Evolutionary conservation across 768 basidiomycete genomes (phyloP), one percentile per base, ranked within the genome.

Genomic region (Fomitopsis pulvina): DNA sequence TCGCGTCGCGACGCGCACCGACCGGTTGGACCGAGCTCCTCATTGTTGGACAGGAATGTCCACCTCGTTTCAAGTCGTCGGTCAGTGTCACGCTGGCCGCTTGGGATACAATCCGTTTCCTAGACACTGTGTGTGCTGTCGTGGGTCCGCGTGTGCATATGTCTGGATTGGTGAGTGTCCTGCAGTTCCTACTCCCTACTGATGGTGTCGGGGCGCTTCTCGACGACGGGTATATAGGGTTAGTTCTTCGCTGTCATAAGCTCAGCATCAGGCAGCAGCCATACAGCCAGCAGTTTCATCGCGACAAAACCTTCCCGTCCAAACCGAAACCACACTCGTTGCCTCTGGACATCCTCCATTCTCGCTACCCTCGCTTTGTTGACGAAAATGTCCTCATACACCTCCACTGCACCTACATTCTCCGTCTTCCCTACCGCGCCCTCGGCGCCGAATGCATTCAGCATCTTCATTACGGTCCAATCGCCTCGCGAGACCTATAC

Each of bases 401-500:
- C 50, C 39, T 41, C 24, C 22, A 26, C 56, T n/a, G 14, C 50
- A 9, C 32, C 51, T 42, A 47, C 55, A 46, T 53, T 49, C 54
- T 37, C 50, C 47, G 45, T 51, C 55, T 52, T 49, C 51, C 41
- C 54, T 18, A 32, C 55, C 42, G 42, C 52, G 25, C 50, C 51
- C 51, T 45, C 49, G 18, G 40, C 58, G 12, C 53, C 53, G 12
- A 54, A 54, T 50, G 55, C 58, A 18, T 56, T 59, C 48, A 40
- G 44, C 37, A 47, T 59, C 40, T 56, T 59, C 45, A 14, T 47
- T 2, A 27, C 51, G 10, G 16, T 55, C 11, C 55, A 56, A 49
- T 56, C 58, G 2, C 58, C 58, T 1, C 58, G 58, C 45, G 58
- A 59, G 24, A 53, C 51, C 48, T 52, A 56, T 38, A 39, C 41